phyloP scores from a whole-genome alignment of 2,329 filamentous ascomycete species.

The Dothideomycetes sp. region DNA sequence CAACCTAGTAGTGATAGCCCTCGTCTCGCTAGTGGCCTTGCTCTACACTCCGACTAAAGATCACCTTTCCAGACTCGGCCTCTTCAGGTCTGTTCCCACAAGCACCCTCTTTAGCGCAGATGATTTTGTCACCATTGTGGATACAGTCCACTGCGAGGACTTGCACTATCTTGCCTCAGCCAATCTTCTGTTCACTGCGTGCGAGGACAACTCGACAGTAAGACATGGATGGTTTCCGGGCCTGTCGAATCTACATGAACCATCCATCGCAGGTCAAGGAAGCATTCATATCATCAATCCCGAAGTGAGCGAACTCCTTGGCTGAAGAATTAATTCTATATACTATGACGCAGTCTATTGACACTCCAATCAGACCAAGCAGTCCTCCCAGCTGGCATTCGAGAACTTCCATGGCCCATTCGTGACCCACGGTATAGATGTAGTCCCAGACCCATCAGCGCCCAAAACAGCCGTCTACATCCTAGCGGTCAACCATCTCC shows the following conservation, averaged over 20 bases:
- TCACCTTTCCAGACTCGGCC: no score
- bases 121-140: constrained; percentile 24
- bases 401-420: constrained; percentile 43
- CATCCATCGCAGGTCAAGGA: constrained; percentile 29
- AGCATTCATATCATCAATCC: constrained; percentile 45
- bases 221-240: constrained; percentile 45
- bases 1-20: no score
- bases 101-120: no score
- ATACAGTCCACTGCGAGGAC: constrained; percentile 50
- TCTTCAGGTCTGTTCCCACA: no score
- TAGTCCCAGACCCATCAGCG: constrained; percentile 39
- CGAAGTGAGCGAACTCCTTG: constrained; percentile 24
- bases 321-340: neutral
- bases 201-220: constrained; percentile 35
- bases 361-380: constrained; percentile 28
- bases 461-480: constrained; percentile 44
- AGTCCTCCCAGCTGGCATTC: constrained; percentile 35
- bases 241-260: constrained; percentile 30
- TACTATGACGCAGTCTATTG: neutral
- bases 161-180: constrained; percentile 43
- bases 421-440: constrained; percentile 49
- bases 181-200: constrained; percentile 45
- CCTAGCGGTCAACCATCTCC: constrained; percentile 49
- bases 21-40: no score
- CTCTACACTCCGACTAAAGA: no score